Evolutionary conservation across 2,329 filamentous ascomycete genomes (phyloP), one percentile per base, ranked within the genome.

Genomic region (Neofusicoccum cordaticola): DNA sequence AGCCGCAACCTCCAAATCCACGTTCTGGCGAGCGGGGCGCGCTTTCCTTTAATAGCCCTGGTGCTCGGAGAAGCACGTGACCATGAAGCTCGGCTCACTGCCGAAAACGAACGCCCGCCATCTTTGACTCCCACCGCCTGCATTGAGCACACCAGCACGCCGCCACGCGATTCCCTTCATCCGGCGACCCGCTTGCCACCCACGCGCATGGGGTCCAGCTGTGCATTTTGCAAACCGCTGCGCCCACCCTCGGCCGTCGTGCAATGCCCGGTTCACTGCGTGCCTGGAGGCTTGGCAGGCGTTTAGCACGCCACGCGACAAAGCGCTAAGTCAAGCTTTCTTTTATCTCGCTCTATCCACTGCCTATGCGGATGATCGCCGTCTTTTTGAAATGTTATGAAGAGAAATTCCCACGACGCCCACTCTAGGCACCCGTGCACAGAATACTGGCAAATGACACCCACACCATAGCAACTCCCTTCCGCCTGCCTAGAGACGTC

Each of bases 1-100:
- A 63, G 61, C 61, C 61, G 50, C 61, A 60, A 60, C 50, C 39
- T 63, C 61, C 50, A 63, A 63, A 56, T 63, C 48, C 61, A 53
- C 61, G 61, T 50, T 63, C 48, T 53, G 48, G 6, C 9, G 61
- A 56, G 61, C 61, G 61, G 61, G 61, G 61, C 61, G 47, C 53
- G 56, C 51, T 53, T 63, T 56, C 39, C 22, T 63, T 63, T 53
- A 63, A 53, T 63, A 63, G 47, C 60, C 37, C 60, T 44, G 60
- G 47, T 31, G 41, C 27, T 34, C 7, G 39, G 17, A 22, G 13
- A 4, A 2, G 4, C 61, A 63, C 61, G 61, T 63, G 61, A 63
- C 41, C 48, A 5, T 8, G 37, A 27, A 39, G 42, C 56, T 47
- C 56, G 56, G 56, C 41, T 60, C 56, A 3, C n/a, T 47, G 41